Evolutionary conservation across 768 basidiomycete species (phyloP).

Genomic region (Auricularia auricula-judae): DNA sequence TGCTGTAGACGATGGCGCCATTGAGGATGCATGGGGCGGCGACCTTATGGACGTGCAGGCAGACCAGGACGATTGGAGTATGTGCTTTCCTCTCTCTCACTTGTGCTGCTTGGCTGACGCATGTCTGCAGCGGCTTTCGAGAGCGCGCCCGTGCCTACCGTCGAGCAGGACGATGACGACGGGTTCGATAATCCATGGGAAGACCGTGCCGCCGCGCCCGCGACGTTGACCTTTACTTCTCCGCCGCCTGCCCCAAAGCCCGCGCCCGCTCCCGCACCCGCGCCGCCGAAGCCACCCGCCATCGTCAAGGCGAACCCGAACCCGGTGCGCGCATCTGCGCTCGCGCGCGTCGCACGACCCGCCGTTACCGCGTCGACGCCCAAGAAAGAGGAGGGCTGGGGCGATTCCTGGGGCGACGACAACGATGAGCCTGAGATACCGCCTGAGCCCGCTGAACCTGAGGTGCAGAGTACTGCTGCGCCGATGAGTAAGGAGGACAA

Average conservation of each 20-base stretch:
- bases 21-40: slow-evolving; percentile 55
- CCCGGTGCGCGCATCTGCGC: not conserved
- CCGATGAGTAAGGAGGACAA: slow-evolving; percentile 80
- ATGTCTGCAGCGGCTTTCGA: slow-evolving; percentile 61
- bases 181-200: not conserved
- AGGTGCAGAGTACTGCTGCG: slow-evolving; percentile 1
- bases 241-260: not conserved
- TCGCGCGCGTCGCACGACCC: not conserved
- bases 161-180: slow-evolving; percentile 1
- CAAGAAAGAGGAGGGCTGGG: slow-evolving; percentile 1
- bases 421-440: not conserved
- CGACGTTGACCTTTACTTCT: not conserved
- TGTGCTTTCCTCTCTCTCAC: slow-evolving; percentile 17
- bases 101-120: not conserved
- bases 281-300: not conserved
- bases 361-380: slow-evolving; percentile 5
- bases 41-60: slow-evolving; percentile 92
- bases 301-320: not conserved
- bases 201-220: not conserved
- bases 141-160: slow-evolving; percentile 20
- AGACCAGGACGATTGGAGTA: slow-evolving; percentile 92
- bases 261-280: not conserved
- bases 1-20: slow-evolving; percentile 28
- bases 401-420: slow-evolving; percentile 1
- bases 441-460: not conserved